Evolutionary conservation across 2,329 filamentous ascomycete genomes (phyloP), one percentile per base, ranked within the genome.

Genomic region (Cladosporium sp.): DNA sequence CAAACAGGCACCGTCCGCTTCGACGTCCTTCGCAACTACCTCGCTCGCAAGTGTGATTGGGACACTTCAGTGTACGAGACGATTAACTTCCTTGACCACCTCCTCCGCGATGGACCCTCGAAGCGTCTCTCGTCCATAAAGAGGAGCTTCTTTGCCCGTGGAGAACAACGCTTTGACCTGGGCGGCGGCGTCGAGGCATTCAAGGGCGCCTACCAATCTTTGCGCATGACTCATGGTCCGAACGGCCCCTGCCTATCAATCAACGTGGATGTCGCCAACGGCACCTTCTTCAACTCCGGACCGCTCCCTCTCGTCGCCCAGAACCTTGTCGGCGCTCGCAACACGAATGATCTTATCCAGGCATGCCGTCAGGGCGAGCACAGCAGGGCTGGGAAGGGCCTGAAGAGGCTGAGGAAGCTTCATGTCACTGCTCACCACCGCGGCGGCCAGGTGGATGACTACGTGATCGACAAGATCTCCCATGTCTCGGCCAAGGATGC

Each of bases 251-350:
- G 87, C 91, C 34, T 58, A 1, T 38, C 55, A 0, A 81, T 99
- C 75, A 98, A 97, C 72, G 88, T 96, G 12, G 94, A 99, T 73
- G 90, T 97, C 34, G 90, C 93, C 65, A 97, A 98, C 75, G 91
- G 92, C 0, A 91, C 91, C 14, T 99, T 99, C 80, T 98, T 92
- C 90, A 84, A 82, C 44, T 67, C 77, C 1, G 75, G 78, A 34
- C 76, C 78, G 49, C 67, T 83, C 15, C 71, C 73, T 24, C 73
- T 77, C 61, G 78, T 77, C 52, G 67, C 77, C 24, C 24, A 24
- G 24, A 24, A 24, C 24, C 24, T 24, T 24, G 24, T 24, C 24
- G 24, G 24, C 24, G 24, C 24, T 24, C 24, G 24, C 24, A 24
- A 24, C 24, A 24, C 24, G 24, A 24, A 69, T 62, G 71, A 78